These are phyloP conservation scores for Huntiella omanensis DNA, from an alignment of 2,329 filamentous ascomycete species.

Conservation along the genomic window DNA sequence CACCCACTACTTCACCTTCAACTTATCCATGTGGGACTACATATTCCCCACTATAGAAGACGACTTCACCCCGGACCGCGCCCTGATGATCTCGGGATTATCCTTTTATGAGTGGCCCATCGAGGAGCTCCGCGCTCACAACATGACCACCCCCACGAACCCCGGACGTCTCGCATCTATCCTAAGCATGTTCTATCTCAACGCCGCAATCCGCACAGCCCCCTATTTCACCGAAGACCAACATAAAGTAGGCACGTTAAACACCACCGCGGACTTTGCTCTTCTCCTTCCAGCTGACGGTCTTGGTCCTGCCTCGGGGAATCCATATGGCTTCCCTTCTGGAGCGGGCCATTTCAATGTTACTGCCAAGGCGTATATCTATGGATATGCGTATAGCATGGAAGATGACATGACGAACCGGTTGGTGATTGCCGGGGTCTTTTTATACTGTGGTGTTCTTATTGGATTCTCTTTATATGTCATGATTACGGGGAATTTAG, in stretches of 20 bases:
- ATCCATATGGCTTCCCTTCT: background rate
- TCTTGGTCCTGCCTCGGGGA: background rate
- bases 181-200: background rate
- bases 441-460: background rate
- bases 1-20: background rate
- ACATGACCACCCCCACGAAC: background rate
- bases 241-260: no score
- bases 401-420: background rate
- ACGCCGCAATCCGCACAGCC: background rate
- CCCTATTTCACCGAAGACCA: background rate
- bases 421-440: background rate
- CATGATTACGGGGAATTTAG: background rate
- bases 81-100: no score
- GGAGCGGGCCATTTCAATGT: background rate
- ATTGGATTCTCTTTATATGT: background rate
- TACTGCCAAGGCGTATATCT: background rate
- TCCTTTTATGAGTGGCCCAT: no score
- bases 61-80: no score
- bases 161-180: background rate
- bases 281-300: constrained; percentile 1
- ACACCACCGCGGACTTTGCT: no score
- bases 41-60: background rate
- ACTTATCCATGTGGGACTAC: background rate
- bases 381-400: constrained; percentile 5
- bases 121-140: background rate